Base-by-base conservation (phyloP, 192 early-diverging fungal species). In the Pilaira anomala region DNA sequence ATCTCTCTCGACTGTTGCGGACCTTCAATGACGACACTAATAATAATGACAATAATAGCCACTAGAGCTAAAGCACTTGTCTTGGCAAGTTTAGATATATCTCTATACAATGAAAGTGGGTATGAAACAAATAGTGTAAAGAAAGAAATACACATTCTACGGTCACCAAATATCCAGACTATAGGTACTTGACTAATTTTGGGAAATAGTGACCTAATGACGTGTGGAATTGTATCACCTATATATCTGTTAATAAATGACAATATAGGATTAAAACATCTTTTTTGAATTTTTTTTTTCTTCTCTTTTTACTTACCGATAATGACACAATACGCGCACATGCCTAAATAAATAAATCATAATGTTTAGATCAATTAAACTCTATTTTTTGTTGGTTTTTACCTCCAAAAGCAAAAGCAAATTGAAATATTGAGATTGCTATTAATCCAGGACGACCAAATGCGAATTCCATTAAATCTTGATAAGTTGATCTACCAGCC, bases 331-430 rank as follows among this genome's bases (percentile, higher is more conserved):
- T 90, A 90, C 0, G 88, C 85, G 41, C 83, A 85, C 78, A 81
- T 82, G 12, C 73, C 80, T 80, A 49, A 36, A 41, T 29, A 25
- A 45, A 48, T 53, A 45, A 45, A 14, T 60, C 22, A 30, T 25
- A 41, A 13, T 30, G 13, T 50, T 11, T n/a, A 30, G 7, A 39
- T n/a, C n/a, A n/a, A n/a, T n/a, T n/a, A n/a, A n/a, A n/a, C n/a
- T 29, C 29, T 29, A 48, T 4, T 29, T 45, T 4, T 28, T 13
- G 48, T 13, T 6, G 11, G 7, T 21, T 66, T 76, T 83, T 82
- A 79, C 91, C 94, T 62, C 94, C 94, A 79, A 93, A 95, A 1
- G 94, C 93, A 82, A 97, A 94, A 7, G 89, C 80, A 61, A 95
- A 94, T 70, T 95, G 93, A 72, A 95, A 97, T 42, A 93, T 69